These are phyloP conservation scores for Gautieria morchelliformis DNA, from an alignment of 768 basidiomycete genomes.

Conservation along the genomic window DNA sequence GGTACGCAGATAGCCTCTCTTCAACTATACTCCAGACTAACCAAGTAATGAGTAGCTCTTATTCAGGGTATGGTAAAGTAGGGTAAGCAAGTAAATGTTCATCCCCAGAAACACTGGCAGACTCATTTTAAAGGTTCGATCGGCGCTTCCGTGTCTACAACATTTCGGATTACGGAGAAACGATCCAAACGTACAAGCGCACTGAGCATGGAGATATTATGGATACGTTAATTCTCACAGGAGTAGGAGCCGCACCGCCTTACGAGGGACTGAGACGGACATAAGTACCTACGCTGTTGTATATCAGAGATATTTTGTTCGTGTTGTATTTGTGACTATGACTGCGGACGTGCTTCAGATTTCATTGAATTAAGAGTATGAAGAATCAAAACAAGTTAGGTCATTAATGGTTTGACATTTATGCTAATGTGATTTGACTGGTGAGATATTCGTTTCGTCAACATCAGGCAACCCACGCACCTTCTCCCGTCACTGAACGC, in stretches of 20 bases:
- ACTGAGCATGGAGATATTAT: conserved; percentile 61
- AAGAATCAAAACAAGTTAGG: too few species aligned
- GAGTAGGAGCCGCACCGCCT: conserved; percentile 27
- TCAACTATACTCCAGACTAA: conserved; percentile 7
- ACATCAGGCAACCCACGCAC: not conserved
- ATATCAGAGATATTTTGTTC: not conserved
- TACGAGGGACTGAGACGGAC: not conserved
- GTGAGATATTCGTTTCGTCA: too few species aligned
- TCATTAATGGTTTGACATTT: too few species aligned
- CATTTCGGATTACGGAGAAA: conserved; percentile 86
- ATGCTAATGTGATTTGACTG: too few species aligned
- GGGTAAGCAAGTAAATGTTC: conserved; percentile 37
- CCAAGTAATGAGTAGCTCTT: conserved; percentile 44
- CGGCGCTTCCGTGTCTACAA: conserved; percentile 85
- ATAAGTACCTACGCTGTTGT: not conserved
- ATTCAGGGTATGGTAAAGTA: conserved; percentile 70
- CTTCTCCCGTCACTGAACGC: not conserved
- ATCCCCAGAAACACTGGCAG: not conserved
- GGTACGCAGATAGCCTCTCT: conserved; percentile 30
- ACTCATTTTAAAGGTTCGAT: conserved; percentile 52
- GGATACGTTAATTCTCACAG: conserved; percentile 55
- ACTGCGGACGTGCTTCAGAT: too few species aligned
- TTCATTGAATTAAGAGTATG: too few species aligned
- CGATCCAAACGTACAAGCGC: conserved; percentile 79
- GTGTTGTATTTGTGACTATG: not conserved